Evolutionary conservation across 306 rosid genomes (phyloP).

Genomic region (Medicago arabica): DNA sequence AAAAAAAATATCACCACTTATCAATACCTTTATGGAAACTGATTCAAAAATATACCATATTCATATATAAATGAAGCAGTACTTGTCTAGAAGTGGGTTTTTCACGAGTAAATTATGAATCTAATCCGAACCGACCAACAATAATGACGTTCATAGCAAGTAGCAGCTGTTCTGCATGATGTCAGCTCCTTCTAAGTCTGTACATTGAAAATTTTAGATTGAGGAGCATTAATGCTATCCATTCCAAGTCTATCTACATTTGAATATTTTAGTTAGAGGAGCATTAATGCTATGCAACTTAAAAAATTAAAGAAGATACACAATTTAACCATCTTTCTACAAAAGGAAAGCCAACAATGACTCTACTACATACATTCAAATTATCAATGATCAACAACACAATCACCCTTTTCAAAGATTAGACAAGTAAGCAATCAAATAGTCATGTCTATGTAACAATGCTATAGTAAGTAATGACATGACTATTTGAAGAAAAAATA

Average conservation of each 20-base stretch:
- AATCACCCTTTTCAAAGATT: slow-evolving; percentile 21
- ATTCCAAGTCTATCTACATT: not conserved
- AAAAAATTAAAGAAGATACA: slow-evolving; percentile 26
- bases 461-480: slow-evolving; percentile 20
- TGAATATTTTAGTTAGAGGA: slow-evolving; percentile 4
- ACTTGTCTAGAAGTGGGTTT: not conserved
- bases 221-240: too few species aligned
- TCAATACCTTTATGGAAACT: too few species aligned
- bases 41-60: too few species aligned
- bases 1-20: not conserved
- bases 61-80: too few species aligned
- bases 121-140: not conserved
- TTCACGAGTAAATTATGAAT: not conserved
- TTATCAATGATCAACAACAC: slow-evolving; percentile 27
- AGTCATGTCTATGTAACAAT: slow-evolving; percentile 22
- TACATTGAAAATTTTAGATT: not conserved
- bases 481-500: slow-evolving; percentile 28
- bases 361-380: slow-evolving; percentile 23
- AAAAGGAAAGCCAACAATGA: slow-evolving; percentile 4
- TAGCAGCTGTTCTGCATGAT: slow-evolving; percentile 4
- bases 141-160: not conserved
- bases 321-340: slow-evolving; percentile 5
- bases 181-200: slow-evolving; percentile 2
- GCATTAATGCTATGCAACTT: not conserved
- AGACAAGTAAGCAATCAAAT: not conserved